Evolutionary conservation across 306 rosid genomes (phyloP).

Genomic region (Acmispon strigosus): DNA sequence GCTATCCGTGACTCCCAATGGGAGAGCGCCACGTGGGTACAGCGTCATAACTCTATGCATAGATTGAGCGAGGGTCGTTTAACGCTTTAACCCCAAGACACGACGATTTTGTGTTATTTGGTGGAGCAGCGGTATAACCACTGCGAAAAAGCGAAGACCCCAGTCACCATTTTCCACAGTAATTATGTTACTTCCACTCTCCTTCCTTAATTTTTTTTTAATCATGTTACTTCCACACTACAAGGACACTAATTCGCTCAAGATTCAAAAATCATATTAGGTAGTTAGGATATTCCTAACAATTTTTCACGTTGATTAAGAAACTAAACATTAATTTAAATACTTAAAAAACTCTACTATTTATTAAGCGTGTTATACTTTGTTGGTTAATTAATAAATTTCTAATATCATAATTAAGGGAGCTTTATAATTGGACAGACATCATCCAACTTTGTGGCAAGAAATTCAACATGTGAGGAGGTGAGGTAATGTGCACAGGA

Average conservation of each 20-base stretch:
- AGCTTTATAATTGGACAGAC: conserved; percentile 6
- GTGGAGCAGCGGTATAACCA: neutral
- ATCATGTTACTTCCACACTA: too few relatives aligned
- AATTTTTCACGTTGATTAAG: too few relatives aligned
- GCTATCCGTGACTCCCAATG: neutral
- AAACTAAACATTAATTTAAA: too few relatives aligned
- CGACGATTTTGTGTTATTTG: neutral
- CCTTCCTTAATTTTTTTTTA: too few relatives aligned
- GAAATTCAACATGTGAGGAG: too few relatives aligned
- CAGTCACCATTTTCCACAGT: neutral
- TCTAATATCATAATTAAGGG: neutral
- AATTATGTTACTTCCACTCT: neutral
- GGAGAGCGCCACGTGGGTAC: conserved; percentile 6
- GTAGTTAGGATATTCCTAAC: too few relatives aligned
- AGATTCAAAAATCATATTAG: too few relatives aligned
- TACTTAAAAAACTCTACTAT: too few relatives aligned
- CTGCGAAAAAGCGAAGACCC: neutral
- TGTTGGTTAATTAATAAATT: too few relatives aligned
- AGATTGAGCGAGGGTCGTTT: neutral
- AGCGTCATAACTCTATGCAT: neutral
- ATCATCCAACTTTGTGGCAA: neutral
- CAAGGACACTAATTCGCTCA: too few relatives aligned
- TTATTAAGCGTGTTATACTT: too few relatives aligned
- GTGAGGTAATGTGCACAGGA: neutral
- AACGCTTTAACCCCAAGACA: too few relatives aligned